Conservation (phyloP, 345 rosid genomes). For the Syzygium oleosum region DNA sequence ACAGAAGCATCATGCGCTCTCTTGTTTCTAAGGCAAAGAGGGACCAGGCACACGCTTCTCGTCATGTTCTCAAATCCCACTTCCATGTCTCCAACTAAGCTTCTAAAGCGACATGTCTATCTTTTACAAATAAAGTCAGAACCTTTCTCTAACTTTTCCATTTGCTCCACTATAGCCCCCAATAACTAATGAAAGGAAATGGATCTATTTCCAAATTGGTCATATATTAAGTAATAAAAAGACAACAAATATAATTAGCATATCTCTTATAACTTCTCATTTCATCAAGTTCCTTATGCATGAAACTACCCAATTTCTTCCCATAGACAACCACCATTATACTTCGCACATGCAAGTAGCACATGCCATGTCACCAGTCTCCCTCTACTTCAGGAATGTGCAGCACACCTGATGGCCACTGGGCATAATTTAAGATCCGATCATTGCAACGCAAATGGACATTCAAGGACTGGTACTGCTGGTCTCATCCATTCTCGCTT, state of each 20-base stretch:
- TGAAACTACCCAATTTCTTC: not conserved
- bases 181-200: not conserved
- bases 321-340: not conserved
- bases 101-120: not conserved
- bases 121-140: not conserved
- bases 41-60: not conserved
- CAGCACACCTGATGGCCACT: constrained; percentile 87
- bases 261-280: not conserved
- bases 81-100: not conserved
- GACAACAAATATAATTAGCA: not conserved
- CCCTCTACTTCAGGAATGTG: constrained; percentile 1
- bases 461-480: constrained; percentile 76
- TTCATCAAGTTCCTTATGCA: not conserved
- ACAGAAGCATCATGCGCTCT: not conserved
- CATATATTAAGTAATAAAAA: not conserved
- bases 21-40: not conserved
- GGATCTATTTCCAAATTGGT: not conserved
- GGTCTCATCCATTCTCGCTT: not conserved
- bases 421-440: constrained; percentile 77
- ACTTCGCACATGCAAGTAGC: not conserved
- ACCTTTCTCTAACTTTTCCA: not conserved
- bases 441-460: constrained; percentile 79
- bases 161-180: not conserved
- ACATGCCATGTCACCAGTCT: not conserved
- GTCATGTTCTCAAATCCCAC: not conserved